Base-by-base conservation (phyloP, 2,329 filamentous ascomycete genomes). In the Phaeoacremonium minimum region DNA sequence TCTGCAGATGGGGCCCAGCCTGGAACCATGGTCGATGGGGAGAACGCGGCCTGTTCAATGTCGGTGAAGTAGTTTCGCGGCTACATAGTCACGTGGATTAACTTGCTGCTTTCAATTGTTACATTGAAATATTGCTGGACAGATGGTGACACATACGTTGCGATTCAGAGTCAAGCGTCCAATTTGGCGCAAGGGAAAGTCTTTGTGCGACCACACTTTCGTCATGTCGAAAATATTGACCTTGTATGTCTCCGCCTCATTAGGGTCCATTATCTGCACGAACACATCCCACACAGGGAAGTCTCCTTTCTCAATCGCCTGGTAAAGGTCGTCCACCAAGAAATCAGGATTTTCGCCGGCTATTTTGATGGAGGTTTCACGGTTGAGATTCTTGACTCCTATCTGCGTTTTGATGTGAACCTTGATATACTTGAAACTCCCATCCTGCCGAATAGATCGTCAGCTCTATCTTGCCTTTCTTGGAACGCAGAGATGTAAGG, bases 1-100 rank as follows among this genome's bases (percentile, higher is more conserved):
- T 80, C 75, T 1, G 74, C 69, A 1, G 67, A 69, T 1, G 71
- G 62, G 4, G 63, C 73, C 37, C 73, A 62, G 5, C 77, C 75
- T 0, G 73, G 72, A 0, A 79, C 71, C 56, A 78, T 65, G 17
- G 63, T 74, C 2, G 66, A 68, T 0, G 76, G 75, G 1, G 69
- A 75, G 43, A 80, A 80, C 0, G 73, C 69, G 0, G 72, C 69
- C 51, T 80, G 75, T 45, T 80, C 75, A 32, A 75, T 66, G 39
- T 81, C 43, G 4, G 46, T 42, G 29, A 52, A 53, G 46, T 38
- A 47, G 30, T 55, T 48, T 7, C 40, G 38, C 3, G 42, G 42
- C 22, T 26, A n/a, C n/a, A n/a, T n/a, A n/a, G n/a, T n/a, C n/a
- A n/a, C n/a, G n/a, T n/a, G n/a, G n/a, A n/a, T n/a, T n/a, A n/a